Evolutionary conservation across 2,329 filamentous ascomycete species (phyloP).

Genomic region (Colletotrichum coccodes): DNA sequence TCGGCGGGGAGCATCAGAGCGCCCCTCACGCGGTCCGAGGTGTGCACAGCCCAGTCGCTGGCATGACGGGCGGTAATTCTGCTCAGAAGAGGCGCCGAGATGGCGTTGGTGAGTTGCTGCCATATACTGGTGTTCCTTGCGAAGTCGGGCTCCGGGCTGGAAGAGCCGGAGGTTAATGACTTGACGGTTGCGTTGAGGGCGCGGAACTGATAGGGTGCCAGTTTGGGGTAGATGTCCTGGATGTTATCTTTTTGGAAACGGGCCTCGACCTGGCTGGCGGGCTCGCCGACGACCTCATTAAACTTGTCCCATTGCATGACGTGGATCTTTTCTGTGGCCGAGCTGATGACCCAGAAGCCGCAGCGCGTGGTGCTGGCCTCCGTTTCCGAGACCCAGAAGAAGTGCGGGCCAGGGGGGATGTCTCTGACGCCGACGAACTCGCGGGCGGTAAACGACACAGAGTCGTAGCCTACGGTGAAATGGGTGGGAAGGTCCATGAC

Average conservation of each 20-base stretch:
- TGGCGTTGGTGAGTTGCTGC: slow-evolving; percentile 60
- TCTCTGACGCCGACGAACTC: slow-evolving; percentile 64
- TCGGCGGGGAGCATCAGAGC: slow-evolving; percentile 50
- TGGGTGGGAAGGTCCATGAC: slow-evolving; percentile 61
- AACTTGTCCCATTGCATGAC: slow-evolving; percentile 66
- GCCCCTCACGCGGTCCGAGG: slow-evolving; percentile 61
- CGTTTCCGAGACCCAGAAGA: slow-evolving; percentile 67
- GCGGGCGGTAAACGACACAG: slow-evolving; percentile 56
- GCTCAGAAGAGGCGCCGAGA: slow-evolving; percentile 55
- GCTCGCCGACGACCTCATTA: slow-evolving; percentile 64
- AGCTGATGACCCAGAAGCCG: slow-evolving; percentile 66
- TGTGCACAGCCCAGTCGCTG: slow-evolving; percentile 63
- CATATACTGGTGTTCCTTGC: slow-evolving; percentile 53
- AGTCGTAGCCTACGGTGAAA: slow-evolving; percentile 65
- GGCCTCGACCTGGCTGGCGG: slow-evolving; percentile 54
- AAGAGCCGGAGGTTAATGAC: slow-evolving; percentile 7
- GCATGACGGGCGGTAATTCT: slow-evolving; percentile 55
- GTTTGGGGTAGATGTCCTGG: slow-evolving; percentile 47
- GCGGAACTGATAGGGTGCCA: slow-evolving; percentile 57
- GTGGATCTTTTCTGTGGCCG: slow-evolving; percentile 46
- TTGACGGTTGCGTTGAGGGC: slow-evolving; percentile 35
- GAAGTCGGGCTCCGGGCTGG: slow-evolving; percentile 38
- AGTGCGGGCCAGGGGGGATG: slow-evolving; percentile 65
- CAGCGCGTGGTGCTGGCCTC: slow-evolving; percentile 59
- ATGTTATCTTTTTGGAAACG: slow-evolving; percentile 55